These are phyloP conservation scores for Mollisiaceae sp. DNA, from an alignment of 2,329 filamentous ascomycete genomes.

Conservation along the genomic window DNA sequence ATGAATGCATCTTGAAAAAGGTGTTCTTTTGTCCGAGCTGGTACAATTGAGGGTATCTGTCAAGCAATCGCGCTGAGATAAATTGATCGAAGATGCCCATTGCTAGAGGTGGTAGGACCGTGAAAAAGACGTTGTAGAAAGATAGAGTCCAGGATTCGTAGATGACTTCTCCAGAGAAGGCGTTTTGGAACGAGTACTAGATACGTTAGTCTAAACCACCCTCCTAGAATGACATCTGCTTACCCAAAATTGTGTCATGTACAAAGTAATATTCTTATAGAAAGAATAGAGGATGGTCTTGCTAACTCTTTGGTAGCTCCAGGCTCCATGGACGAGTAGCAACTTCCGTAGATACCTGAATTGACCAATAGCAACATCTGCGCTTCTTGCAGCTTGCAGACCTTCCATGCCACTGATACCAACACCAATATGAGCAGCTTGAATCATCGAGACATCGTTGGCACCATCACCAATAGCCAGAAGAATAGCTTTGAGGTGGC, in stretches of 20 bases:
- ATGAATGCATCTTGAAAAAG: conserved; percentile 93
- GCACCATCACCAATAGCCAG: conserved; percentile 96
- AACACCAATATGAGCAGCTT: conserved; percentile 96
- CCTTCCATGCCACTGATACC: conserved; percentile 97
- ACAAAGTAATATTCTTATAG: conserved; percentile 98
- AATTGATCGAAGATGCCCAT: conserved; percentile 98
- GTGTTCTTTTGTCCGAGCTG: conserved; percentile 88
- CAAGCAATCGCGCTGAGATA: conserved; percentile 89
- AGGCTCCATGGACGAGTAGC: conserved; percentile 91
- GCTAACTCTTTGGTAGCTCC: conserved; percentile 96
- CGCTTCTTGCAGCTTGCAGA: conserved; percentile 92
- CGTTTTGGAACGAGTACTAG: conserved; percentile 96
- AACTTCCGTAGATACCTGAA: conserved; percentile 95
- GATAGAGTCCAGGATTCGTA: conserved; percentile 99
- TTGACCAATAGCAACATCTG: conserved; percentile 93
- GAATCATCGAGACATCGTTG: conserved; percentile 99
- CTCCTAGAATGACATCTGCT: conserved; percentile 44
- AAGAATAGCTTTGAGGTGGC: conserved; percentile 86
- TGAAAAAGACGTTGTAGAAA: conserved; percentile 99
- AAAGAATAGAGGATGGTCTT: conserved; percentile 98
- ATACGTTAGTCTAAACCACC: conserved; percentile 30
- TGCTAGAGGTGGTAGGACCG: conserved; percentile 88
- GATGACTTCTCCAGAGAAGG: conserved; percentile 96
- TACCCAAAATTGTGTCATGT: conserved; percentile 99
- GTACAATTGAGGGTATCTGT: conserved; percentile 96